Evolutionary conservation across 2,329 filamentous ascomycete genomes (phyloP), one percentile per base, ranked within the genome.

Genomic region (Alternaria metachromatica): DNA sequence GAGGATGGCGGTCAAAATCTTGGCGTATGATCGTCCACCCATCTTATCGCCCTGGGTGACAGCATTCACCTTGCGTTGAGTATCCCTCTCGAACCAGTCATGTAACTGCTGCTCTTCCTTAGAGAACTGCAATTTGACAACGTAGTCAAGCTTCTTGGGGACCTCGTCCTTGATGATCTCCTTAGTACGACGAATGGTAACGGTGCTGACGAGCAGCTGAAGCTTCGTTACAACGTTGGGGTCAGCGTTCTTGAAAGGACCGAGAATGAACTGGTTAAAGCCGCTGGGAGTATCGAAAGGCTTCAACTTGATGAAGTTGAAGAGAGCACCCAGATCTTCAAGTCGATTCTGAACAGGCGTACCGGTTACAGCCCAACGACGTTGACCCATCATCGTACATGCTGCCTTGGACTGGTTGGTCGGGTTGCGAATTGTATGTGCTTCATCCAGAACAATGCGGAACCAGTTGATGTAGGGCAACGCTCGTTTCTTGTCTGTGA

Each of bases 331-430:
- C 21, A 98, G 85, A 77, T 99, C 96, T 26, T 94, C 74, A 3
- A 98, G 85, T 5, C 92, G 90, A 76, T 99, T 99, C 80, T 98
- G 95, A 9, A 98, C 92, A 0, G 94, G 96, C 0, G 96, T 98
- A 58, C 95, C 96, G 0, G 96, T 98, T n/a, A 98, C 93, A 3
- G 94, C 95, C 96, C 96, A 99, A 33, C 94, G 90, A 30, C 94
- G 89, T 74, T 92, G 87, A 3, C 94, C 92, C 64, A 92, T 87
- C 3, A 98, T 84, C 20, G 88, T 87, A 68, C 93, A 94, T 20
- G 96, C 92, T 4, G 93, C 92, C 77, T 94, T 93, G 58, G 94
- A 96, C 70, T 95, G 91, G 1, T 94, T 95, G 4, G 85, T 87
- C 66, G 92, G 90, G 72, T 96, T 95, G 25, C 96, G 92, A 68